Conservation (phyloP, 73 alveolate genomes). For the Paramecium pentaurelia region DNA sequence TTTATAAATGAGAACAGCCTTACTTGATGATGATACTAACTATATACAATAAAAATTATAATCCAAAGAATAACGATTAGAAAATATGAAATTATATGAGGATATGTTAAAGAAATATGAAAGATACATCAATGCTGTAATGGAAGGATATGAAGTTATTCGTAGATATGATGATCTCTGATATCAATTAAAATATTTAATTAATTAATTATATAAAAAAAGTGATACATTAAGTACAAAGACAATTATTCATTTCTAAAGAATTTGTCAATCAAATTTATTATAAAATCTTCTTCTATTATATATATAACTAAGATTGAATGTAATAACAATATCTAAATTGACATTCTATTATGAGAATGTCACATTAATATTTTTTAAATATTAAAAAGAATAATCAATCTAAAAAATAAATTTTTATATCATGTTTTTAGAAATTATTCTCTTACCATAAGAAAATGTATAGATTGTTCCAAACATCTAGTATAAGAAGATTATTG, state of each 20-base stretch:
- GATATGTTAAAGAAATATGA: not conserved
- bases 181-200: not conserved
- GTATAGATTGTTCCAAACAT: not conserved
- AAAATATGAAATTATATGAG: not conserved
- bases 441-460: slow-evolving; percentile 10
- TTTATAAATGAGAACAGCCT: not conserved
- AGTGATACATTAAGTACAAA: not conserved
- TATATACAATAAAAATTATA: not conserved
- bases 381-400: too few species aligned
- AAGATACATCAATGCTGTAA: not conserved
- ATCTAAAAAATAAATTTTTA: too few species aligned
- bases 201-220: not conserved
- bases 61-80: not conserved
- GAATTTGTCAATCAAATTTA: not conserved
- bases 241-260: not conserved
- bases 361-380: too few species aligned
- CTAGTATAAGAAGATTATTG: not conserved
- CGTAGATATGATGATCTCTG: slow-evolving; percentile 10
- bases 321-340: too few species aligned
- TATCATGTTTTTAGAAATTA: not conserved
- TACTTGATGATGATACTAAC: not conserved
- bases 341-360: too few species aligned
- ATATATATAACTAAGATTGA: not conserved
- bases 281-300: not conserved
- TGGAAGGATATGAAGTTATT: slow-evolving; percentile 4